These are phyloP conservation scores for Sanghuangporus weigelae DNA, from an alignment of 1,284 basidiomycete species.

Conservation along the genomic window DNA sequence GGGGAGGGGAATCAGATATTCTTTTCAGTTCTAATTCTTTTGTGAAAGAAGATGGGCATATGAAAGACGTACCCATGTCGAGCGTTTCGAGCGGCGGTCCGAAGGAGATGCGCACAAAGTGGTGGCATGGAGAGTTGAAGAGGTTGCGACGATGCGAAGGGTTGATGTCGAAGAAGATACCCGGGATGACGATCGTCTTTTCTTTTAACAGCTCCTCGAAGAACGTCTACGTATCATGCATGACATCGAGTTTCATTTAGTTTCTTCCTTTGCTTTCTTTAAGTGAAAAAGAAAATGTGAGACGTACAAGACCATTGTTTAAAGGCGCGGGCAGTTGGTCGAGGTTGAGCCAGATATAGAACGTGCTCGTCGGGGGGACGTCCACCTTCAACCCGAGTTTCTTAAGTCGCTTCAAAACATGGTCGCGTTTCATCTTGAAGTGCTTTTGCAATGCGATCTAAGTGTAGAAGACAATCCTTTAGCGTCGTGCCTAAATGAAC, in stretches of 20 bases:
- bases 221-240: constrained; percentile 55
- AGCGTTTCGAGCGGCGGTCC: constrained; percentile 83
- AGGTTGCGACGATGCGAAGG: constrained; percentile 82
- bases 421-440: constrained; percentile 89
- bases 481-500: background rate
- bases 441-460: constrained; percentile 77
- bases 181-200: constrained; percentile 84
- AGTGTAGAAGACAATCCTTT: background rate
- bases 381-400: constrained; percentile 73
- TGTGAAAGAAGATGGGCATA: background rate
- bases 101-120: constrained; percentile 83
- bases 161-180: constrained; percentile 89
- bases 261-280: background rate
- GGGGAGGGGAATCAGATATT: background rate
- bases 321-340: constrained; percentile 72
- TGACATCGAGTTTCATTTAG: background rate
- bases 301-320: constrained; percentile 77
- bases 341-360: constrained; percentile 91
- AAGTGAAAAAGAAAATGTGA: background rate
- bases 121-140: constrained; percentile 88
- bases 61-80: constrained; percentile 58
- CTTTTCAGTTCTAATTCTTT: background rate
- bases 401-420: constrained; percentile 79
- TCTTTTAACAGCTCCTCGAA: constrained; percentile 94
- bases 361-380: constrained; percentile 72